Base-by-base conservation (phyloP, 352 stramenopile genomes). In the Phytophthora pseudosyringae region DNA sequence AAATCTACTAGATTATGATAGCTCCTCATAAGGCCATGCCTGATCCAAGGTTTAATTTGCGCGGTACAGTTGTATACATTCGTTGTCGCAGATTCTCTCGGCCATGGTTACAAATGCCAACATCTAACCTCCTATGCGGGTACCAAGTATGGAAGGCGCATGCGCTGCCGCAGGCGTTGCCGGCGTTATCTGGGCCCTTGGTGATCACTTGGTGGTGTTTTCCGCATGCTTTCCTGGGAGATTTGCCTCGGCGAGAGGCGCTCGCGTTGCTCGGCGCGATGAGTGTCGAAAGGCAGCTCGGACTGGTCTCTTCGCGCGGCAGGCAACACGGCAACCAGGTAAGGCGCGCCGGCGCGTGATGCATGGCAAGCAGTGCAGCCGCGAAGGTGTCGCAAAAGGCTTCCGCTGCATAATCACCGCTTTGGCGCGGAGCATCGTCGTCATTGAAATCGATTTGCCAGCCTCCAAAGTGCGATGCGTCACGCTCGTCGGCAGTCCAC, bases 131-230 rank as follows among this genome's bases (percentile, higher is more conserved):
- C 25, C 8, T 9, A 4, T n/a, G 2, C 3, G 1, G 6, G 12
- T 18, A 59, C 25, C 1, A 13, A 16, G 1, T 59, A 35, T 43
- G 0, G n/a, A 10, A 35, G 32, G 41, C 31, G 13, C 15, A 54
- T 62, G 26, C 5, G 15, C 10, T 47, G 4, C 32, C 9, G 5
- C 31, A 46, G 25, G 9, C 18, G 18, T 39, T 33, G 11, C 28
- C 26, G 31, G 15, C 39, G 40, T 52, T 61, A 52, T 38, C 53
- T 40, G 43, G 33, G 1, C n/a, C 6, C 16, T 15, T 31, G 3
- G 57, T 32, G 41, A 68, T 50, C 58, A 72, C 12, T 21, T 51
- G 58, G 16, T 25, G 21, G 57, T 67, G 50, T 50, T 59, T 67
- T 51, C 44, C 56, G 18, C 25, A 33, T 71, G 63, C 29, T 62